Conservation (phyloP, 1,284 basidiomycete species). For the Moniliella sp. region DNA sequence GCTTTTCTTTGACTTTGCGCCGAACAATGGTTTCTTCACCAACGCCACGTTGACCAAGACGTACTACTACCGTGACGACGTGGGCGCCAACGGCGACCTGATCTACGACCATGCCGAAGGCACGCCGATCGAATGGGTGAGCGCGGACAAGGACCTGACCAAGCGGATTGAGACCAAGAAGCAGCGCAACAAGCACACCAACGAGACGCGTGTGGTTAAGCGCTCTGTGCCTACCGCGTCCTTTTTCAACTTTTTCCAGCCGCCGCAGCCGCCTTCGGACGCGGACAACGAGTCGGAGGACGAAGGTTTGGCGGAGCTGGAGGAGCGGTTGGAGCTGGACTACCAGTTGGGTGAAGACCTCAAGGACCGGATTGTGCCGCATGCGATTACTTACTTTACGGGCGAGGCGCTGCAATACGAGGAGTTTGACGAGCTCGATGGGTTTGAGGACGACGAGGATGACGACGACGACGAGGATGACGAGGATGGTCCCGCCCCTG, state of each 20-base stretch:
- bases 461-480: conserved; percentile 40
- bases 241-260: conserved; percentile 34
- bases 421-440: conserved; percentile 36
- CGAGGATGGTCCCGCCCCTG: no score
- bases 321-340: conserved; percentile 75
- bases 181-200: conserved; percentile 64
- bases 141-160: conserved; percentile 89
- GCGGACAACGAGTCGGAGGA: conserved; percentile 15
- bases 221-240: conserved; percentile 30
- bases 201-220: conserved; percentile 34
- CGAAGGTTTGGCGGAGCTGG: conserved; percentile 3
- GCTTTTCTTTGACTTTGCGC: conserved; percentile 56
- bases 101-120: conserved; percentile 82
- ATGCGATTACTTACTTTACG: conserved; percentile 70
- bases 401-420: conserved; percentile 85
- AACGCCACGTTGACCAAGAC: conserved; percentile 71
- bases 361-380: conserved; percentile 92
- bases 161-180: conserved; percentile 97
- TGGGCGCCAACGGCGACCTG: conserved; percentile 81
- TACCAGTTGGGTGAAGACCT: conserved; percentile 96
- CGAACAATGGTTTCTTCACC: conserved; percentile 63
- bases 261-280: conserved; percentile 24
- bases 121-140: conserved; percentile 79
- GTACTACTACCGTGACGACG: conserved; percentile 73
- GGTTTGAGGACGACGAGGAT: conserved; percentile 45